phyloP scores from a whole-genome alignment of 805 yeast species.

The Saccharomycopsis malanga region DNA sequence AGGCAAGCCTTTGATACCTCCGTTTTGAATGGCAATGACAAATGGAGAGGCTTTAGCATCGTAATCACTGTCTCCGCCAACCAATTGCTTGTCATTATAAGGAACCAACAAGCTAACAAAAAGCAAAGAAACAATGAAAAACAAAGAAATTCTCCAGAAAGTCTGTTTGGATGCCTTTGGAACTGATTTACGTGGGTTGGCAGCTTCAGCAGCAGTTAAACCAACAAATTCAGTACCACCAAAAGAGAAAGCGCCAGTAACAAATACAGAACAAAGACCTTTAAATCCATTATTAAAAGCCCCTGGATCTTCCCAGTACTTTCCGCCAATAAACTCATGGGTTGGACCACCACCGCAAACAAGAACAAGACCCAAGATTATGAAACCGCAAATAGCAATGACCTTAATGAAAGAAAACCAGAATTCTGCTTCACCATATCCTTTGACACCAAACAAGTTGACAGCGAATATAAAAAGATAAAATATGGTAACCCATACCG shows the following conservation, averaged over 20 bases:
- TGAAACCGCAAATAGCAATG: slow-evolving; percentile 43
- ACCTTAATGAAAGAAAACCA: slow-evolving; percentile 43
- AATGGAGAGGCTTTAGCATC: slow-evolving; percentile 62
- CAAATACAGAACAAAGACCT: slow-evolving; percentile 55
- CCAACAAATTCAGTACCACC: slow-evolving; percentile 64
- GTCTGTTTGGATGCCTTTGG: slow-evolving; percentile 62
- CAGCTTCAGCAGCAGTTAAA: slow-evolving; percentile 60
- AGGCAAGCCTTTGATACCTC: slow-evolving; percentile 33
- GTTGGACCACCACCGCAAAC: slow-evolving; percentile 46
- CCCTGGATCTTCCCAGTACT: slow-evolving; percentile 53
- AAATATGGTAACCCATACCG: slow-evolving; percentile 45
- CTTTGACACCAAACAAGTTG: slow-evolving; percentile 46
- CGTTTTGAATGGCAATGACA: slow-evolving; percentile 59
- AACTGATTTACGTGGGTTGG: slow-evolving; percentile 38
- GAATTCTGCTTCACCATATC: slow-evolving; percentile 31
- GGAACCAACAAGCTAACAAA: slow-evolving; percentile 57
- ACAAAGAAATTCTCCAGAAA: slow-evolving; percentile 53
- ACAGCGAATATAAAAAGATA: slow-evolving; percentile 40
- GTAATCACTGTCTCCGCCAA: slow-evolving; percentile 35
- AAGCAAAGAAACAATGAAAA: slow-evolving; percentile 47
- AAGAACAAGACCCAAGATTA: slow-evolving; percentile 45
- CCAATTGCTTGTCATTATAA: slow-evolving; percentile 40
- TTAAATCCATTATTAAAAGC: slow-evolving; percentile 55
- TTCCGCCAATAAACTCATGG: slow-evolving; percentile 35
- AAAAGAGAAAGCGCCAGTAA: slow-evolving; percentile 56